Conservation (phyloP, 1,284 basidiomycete genomes). For the Puccinia brachypodii region DNA sequence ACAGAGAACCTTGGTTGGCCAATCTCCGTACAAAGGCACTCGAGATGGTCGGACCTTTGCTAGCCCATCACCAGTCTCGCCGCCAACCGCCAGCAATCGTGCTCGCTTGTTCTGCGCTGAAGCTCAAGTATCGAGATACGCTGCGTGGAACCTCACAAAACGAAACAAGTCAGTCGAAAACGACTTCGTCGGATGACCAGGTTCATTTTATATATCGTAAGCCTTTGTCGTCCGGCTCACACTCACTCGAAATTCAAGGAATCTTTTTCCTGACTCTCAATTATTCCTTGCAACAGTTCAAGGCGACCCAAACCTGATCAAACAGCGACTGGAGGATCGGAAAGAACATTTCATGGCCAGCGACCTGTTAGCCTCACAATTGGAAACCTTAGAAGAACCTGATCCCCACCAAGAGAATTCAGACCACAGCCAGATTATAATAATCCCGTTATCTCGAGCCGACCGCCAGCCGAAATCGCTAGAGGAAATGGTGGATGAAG, state of each 20-base stretch:
- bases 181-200: neutral
- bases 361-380: slow-evolving; percentile 28
- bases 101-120: slow-evolving; percentile 55
- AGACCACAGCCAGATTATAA: slow-evolving; percentile 9
- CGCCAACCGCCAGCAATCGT: slow-evolving; percentile 33
- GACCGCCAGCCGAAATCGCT: neutral
- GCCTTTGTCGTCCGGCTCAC: neutral
- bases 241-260: neutral
- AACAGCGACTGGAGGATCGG: slow-evolving; percentile 31
- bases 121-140: slow-evolving; percentile 53
- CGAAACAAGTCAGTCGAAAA: neutral
- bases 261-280: neutral
- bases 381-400: slow-evolving; percentile 39
- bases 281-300: neutral
- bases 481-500: slow-evolving; percentile 16
- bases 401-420: slow-evolving; percentile 30
- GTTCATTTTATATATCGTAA: slow-evolving; percentile 40
- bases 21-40: slow-evolving; percentile 51
- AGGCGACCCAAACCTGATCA: neutral
- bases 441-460: neutral
- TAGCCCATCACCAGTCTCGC: neutral
- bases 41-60: slow-evolving; percentile 37
- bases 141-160: slow-evolving; percentile 47
- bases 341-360: slow-evolving; percentile 39
- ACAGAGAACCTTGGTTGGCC: slow-evolving; percentile 54